Percentiles rank a stretch among this genome's conserved stretches.
Evolutionary conservation across 2,329 filamentous ascomycete species (phyloP).

Genomic region (Chaetomiaceae sp.): DNA sequence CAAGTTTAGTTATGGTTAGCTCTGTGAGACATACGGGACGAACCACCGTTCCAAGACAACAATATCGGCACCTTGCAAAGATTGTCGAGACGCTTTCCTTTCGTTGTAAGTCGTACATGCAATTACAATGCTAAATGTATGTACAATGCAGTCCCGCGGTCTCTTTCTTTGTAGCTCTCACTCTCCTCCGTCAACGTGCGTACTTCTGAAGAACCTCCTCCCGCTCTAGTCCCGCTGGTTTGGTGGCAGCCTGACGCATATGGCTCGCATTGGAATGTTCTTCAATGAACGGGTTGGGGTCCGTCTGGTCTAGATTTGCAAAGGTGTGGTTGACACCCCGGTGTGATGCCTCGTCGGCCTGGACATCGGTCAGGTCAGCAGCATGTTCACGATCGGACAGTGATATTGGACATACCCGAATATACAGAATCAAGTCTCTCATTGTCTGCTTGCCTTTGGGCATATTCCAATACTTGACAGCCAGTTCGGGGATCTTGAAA

Average conservation of each 20-base stretch:
- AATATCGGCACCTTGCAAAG: too few relatives aligned
- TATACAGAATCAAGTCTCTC: conserved; percentile 80
- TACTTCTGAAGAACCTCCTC: conserved; percentile 15
- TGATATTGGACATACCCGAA: conserved; percentile 43
- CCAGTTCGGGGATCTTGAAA: conserved; percentile 79
- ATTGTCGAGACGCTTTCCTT: too few relatives aligned
- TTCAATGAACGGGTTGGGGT: conserved; percentile 88
- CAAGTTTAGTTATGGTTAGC: too few relatives aligned
- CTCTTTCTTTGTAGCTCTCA: background rate
- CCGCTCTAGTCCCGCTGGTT: conserved; percentile 18
- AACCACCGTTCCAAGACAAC: too few relatives aligned
- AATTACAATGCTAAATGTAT: background rate
- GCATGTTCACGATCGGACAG: background rate
- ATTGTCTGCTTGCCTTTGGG: conserved; percentile 76
- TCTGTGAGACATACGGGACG: too few relatives aligned
- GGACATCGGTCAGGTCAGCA: background rate
- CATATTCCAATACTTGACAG: conserved; percentile 90
- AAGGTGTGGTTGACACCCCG: conserved; percentile 94
- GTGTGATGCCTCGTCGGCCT: conserved; percentile 66
- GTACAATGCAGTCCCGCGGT: too few relatives aligned
- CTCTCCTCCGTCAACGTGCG: background rate
- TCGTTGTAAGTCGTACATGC: too few relatives aligned
- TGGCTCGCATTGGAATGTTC: conserved; percentile 31
- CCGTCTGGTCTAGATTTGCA: conserved; percentile 79
- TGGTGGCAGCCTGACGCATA: conserved; percentile 17